Percentiles rank a stretch among this genome's conserved stretches.
These are phyloP conservation scores for Aspergillus pseudonomiae DNA, from an alignment of 2,329 filamentous ascomycete genomes.

Conservation along the genomic window DNA sequence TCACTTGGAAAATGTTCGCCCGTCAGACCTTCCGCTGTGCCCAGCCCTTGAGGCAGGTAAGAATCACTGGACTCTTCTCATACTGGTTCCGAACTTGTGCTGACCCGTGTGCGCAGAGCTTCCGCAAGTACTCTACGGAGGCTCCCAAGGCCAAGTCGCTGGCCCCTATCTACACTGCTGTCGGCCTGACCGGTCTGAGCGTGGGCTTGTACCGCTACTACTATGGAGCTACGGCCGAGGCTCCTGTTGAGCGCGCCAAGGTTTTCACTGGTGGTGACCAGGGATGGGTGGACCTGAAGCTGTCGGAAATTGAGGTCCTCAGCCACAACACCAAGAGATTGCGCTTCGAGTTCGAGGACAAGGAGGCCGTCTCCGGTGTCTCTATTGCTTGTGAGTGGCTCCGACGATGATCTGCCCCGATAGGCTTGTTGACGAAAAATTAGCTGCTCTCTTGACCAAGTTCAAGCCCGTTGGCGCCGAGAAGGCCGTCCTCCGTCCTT, in stretches of 20 bases:
- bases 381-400: constrained; percentile 67
- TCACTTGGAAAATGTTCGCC: constrained; percentile 64
- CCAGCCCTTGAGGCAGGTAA: constrained; percentile 68
- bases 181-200: constrained; percentile 49
- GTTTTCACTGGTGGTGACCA: constrained; percentile 84
- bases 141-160: constrained; percentile 58
- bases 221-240: constrained; percentile 34
- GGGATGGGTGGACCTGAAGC: constrained; percentile 80
- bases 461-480: constrained; percentile 80
- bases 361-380: constrained; percentile 82
- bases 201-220: constrained; percentile 60
- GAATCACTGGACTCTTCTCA: constrained; percentile 26
- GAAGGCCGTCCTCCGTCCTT: constrained; percentile 87
- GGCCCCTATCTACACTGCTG: constrained; percentile 57
- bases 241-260: constrained; percentile 46
- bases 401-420: background rate
- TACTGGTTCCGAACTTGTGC: background rate
- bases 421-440: constrained; percentile 9
- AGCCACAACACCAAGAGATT: constrained; percentile 96
- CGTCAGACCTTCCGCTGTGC: constrained; percentile 66
- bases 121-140: constrained; percentile 73
- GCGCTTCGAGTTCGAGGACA: constrained; percentile 82
- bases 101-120: constrained; percentile 50
- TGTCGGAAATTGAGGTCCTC: constrained; percentile 75
- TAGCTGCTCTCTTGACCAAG: constrained; percentile 82